Conservation (phyloP, 2,329 filamentous ascomycete species). For the Pseudogymnoascus sp. region DNA sequence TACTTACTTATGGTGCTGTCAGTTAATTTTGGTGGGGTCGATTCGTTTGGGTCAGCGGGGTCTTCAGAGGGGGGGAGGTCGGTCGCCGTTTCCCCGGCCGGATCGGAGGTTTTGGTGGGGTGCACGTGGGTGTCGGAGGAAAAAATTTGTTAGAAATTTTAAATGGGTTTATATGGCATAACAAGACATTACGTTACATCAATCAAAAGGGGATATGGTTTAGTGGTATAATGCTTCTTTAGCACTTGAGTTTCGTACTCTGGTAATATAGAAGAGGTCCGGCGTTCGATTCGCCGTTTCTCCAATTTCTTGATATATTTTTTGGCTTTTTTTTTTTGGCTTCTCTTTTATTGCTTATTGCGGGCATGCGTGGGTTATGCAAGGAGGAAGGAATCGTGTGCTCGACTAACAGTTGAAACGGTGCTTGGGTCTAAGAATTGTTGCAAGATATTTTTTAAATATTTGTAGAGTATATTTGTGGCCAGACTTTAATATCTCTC, state of each 20-base stretch:
- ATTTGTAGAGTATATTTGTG: background rate
- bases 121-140: background rate
- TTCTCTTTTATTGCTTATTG: background rate
- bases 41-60: background rate
- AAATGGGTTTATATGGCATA: background rate
- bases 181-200: background rate
- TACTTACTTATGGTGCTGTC: background rate
- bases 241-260: slow-evolving; percentile 5
- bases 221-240: slow-evolving; percentile 7
- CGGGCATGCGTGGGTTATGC: background rate
- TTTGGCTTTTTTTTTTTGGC: background rate
- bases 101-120: background rate
- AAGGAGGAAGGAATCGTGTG: background rate
- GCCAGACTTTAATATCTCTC: background rate
- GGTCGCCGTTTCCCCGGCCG: background rate
- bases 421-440: background rate
- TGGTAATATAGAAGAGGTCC: slow-evolving; percentile 6
- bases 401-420: background rate
- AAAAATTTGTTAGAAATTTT: background rate
- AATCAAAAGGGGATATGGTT: slow-evolving; percentile 5
- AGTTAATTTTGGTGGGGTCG: background rate
- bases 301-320: slow-evolving; percentile 3
- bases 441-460: background rate
- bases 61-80: background rate
- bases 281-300: slow-evolving; percentile 7